Evolutionary conservation across 179 eudicot genomes (phyloP), one percentile per base, ranked within the genome.

Genomic region (Amaranthus tricolor): DNA sequence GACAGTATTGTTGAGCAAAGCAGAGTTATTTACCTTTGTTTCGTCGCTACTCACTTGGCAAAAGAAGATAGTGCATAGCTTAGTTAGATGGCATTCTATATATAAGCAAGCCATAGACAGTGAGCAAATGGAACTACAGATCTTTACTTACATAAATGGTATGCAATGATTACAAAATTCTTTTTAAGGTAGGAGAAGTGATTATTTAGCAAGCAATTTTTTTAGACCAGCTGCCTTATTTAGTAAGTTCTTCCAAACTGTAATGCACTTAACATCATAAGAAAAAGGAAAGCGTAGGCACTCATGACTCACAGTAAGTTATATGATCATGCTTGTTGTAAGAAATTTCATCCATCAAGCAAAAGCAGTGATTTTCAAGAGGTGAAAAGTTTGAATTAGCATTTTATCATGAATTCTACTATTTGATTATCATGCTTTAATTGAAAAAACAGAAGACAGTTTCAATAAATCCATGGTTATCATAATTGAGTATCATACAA

Each of bases 131-230:
- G 8, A 51, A 65, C 66, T 47, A 65, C 63, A 59, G 76, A 49
- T 77, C 67, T 65, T 21, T 68, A 24, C 24, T 31, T 59, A n/a
- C 61, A 12, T 13, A 50, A 66, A 50, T 66, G 67, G 7, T 20
- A 66, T 57, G 68, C 20, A 78, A 78, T 72, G 73, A 78, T 72
- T 62, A 52, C 47, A 58, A 66, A 56, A 15, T 13, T 47, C 70
- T 56, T 77, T 75, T 77, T 66, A 53, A 72, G 68, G 72, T 78
- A 78, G 68, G 72, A 72, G 71, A 65, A 10, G 76, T 65, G 62
- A 65, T 66, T 58, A 49, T 59, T 57, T 72, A 64, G 72, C 66
- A 48, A 56, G 72, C 76, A 15, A 51, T 15, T 45, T 19, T 48
- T 20, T 50, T 66, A 62, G 76, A 20, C 76, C 60, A 58, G 12